Evolutionary conservation across 2,329 filamentous ascomycete genomes (phyloP).

Genomic region (Periconia sp.): DNA sequence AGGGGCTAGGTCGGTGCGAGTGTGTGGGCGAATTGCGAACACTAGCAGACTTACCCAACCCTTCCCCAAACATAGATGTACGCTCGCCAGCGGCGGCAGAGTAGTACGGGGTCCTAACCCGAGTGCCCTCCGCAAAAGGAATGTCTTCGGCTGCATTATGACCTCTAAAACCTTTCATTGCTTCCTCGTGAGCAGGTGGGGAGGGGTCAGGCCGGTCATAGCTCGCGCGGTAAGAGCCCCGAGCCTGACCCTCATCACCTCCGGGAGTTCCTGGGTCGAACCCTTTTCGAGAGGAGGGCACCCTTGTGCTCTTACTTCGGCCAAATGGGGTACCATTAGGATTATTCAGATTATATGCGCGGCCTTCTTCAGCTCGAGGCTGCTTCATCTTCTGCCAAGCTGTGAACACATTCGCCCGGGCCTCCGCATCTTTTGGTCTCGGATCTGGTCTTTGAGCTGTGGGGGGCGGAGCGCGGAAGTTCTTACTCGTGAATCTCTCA

Average conservation of each 20-base stretch:
- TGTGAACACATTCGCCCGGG: conserved; percentile 52
- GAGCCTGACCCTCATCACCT: conserved; percentile 65
- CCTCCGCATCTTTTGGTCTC: conserved; percentile 45
- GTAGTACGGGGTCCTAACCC: conserved; percentile 61
- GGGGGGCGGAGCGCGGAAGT: conserved; percentile 48
- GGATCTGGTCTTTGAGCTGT: conserved; percentile 39
- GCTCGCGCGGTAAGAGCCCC: conserved; percentile 54
- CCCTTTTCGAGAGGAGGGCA: conserved; percentile 60
- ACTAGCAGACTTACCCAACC: conserved; percentile 60
- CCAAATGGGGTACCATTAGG: conserved; percentile 46
- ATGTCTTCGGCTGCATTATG: conserved; percentile 29
- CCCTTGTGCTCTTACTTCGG: conserved; percentile 47
- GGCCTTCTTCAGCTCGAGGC: conserved; percentile 35
- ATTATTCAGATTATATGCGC: conserved; percentile 33
- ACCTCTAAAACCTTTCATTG: conserved; percentile 44
- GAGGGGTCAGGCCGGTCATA: conserved; percentile 42
- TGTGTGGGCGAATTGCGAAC: conserved; percentile 55
- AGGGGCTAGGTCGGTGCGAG: conserved; percentile 25
- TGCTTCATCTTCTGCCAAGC: conserved; percentile 59
- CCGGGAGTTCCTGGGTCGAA: conserved; percentile 65
- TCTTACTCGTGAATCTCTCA: conserved; percentile 50
- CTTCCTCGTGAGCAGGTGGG: conserved; percentile 48
- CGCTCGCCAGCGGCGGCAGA: conserved; percentile 61
- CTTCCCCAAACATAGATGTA: conserved; percentile 60
- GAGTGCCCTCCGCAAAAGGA: conserved; percentile 53